A percentile compares a stretch with the other conserved stretches of the same genome.
Evolutionary conservation across 2,329 filamentous ascomycete genomes (phyloP).

Genomic region (Aspergillus jensenii): DNA sequence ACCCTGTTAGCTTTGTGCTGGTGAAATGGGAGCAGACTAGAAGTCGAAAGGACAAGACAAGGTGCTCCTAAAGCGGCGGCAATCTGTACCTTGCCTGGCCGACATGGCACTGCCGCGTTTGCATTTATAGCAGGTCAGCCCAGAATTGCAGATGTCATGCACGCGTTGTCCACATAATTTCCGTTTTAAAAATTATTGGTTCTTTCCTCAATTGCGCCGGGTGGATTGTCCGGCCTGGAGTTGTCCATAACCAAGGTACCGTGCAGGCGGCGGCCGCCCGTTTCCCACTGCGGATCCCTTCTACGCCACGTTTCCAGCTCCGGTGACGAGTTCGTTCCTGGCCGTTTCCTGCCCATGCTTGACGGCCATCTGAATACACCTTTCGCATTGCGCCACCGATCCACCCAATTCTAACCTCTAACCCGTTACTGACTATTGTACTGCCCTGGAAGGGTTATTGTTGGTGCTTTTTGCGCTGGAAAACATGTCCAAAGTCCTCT

Average conservation of each 20-base stretch:
- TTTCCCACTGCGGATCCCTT: constrained; percentile 20
- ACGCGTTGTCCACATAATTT: background rate
- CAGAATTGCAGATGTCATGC: background rate
- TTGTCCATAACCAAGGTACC: background rate
- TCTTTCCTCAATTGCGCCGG: background rate
- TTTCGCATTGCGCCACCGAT: background rate
- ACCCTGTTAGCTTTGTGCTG: too few species aligned
- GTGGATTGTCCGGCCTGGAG: background rate
- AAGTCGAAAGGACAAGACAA: background rate
- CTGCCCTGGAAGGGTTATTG: background rate
- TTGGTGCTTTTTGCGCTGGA: constrained; percentile 13
- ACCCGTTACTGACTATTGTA: background rate
- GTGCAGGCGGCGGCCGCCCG: background rate
- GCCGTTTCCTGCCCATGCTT: background rate
- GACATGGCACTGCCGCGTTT: background rate
- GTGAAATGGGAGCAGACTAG: too few species aligned
- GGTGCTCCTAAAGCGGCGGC: background rate
- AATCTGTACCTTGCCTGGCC: background rate
- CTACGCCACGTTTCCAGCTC: constrained; percentile 22
- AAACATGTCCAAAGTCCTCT: constrained; percentile 31
- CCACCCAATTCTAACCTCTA: background rate
- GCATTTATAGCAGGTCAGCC: background rate
- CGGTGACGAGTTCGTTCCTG: background rate
- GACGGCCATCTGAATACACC: background rate
- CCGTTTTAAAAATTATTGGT: background rate